These are phyloP conservation scores for Arthrobotrys megalospora DNA, from an alignment of 2,329 filamentous ascomycete genomes.

Conservation along the genomic window DNA sequence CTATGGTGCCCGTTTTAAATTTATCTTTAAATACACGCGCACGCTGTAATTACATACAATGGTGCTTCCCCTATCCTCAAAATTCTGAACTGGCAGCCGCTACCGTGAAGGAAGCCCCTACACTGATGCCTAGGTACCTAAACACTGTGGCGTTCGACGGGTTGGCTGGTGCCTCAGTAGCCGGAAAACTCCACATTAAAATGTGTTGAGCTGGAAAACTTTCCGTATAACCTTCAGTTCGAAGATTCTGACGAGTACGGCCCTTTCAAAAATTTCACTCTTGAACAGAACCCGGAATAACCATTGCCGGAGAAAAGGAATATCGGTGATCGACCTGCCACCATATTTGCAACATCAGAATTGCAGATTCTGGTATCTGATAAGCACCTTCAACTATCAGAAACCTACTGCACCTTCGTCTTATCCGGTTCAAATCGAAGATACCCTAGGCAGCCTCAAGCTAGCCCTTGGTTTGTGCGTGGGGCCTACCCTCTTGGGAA, in stretches of 20 bases:
- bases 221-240: too few relatives aligned
- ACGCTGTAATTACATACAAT: too few relatives aligned
- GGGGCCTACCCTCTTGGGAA: constrained; percentile 50
- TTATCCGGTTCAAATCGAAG: constrained; percentile 28
- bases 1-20: too few relatives aligned
- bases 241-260: too few relatives aligned
- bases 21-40: too few relatives aligned
- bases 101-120: too few relatives aligned
- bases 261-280: too few relatives aligned
- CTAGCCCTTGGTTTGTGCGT: constrained; percentile 49
- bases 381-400: constrained; percentile 36
- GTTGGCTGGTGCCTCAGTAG: too few relatives aligned
- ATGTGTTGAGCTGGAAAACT: constrained; percentile 2
- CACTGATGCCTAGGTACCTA: too few relatives aligned
- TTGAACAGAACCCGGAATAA: constrained; percentile 30
- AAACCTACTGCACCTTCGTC: constrained; percentile 11
- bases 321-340: constrained; percentile 8
- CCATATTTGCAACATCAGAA: constrained; percentile 11
- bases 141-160: too few relatives aligned
- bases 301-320: constrained; percentile 22
- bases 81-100: too few relatives aligned
- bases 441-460: constrained; percentile 52
- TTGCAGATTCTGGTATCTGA: constrained; percentile 23
- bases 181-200: background rate
- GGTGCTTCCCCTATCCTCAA: too few relatives aligned